Percentiles rank a stretch among this genome's conserved stretches.
phyloP scores from a whole-genome alignment of 495 filamentous ascomycete genomes.

The Penicillium cinerascens region DNA sequence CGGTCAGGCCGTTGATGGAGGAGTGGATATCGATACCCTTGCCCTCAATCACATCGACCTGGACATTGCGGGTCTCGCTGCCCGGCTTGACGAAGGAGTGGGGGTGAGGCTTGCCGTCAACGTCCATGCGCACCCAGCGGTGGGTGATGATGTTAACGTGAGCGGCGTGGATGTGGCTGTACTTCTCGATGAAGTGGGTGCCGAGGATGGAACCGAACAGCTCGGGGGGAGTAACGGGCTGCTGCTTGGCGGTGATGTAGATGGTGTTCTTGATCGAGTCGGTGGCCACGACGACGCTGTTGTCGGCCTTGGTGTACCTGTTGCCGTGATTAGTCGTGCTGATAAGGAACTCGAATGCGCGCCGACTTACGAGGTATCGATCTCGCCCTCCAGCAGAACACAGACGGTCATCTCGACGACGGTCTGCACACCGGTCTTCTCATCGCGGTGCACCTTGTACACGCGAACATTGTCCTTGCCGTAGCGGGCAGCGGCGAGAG shows the following conservation, averaged over 20 bases:
- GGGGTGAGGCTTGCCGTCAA: constrained; percentile 91
- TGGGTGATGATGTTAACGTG: constrained; percentile 79
- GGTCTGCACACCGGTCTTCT: constrained; percentile 69
- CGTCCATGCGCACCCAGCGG: constrained; percentile 84
- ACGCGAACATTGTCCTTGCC: constrained; percentile 98
- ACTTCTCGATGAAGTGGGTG: constrained; percentile 82
- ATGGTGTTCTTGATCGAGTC: constrained; percentile 98
- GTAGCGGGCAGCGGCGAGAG: constrained; percentile 73
- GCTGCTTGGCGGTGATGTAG: constrained; percentile 90
- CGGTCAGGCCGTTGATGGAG: constrained; percentile 69
- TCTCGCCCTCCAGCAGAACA: constrained; percentile 83
- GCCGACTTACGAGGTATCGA: constrained; percentile 71
- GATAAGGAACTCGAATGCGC: not conserved
- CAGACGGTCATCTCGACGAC: constrained; percentile 95
- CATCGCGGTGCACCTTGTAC: constrained; percentile 84
- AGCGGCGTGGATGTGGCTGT: constrained; percentile 80
- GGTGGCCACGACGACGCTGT: constrained; percentile 91
- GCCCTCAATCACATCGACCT: constrained; percentile 48
- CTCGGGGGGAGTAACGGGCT: constrained; percentile 90
- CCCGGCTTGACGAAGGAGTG: constrained; percentile 93
- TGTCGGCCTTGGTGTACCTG: constrained; percentile 91
- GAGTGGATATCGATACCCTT: constrained; percentile 70
- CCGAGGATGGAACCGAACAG: constrained; percentile 82
- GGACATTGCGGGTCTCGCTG: constrained; percentile 67
- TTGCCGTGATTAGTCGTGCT: not conserved